These are phyloP conservation scores for Trichoderma sp. DNA, from an alignment of 2,329 filamentous ascomycete species.

Conservation along the genomic window DNA sequence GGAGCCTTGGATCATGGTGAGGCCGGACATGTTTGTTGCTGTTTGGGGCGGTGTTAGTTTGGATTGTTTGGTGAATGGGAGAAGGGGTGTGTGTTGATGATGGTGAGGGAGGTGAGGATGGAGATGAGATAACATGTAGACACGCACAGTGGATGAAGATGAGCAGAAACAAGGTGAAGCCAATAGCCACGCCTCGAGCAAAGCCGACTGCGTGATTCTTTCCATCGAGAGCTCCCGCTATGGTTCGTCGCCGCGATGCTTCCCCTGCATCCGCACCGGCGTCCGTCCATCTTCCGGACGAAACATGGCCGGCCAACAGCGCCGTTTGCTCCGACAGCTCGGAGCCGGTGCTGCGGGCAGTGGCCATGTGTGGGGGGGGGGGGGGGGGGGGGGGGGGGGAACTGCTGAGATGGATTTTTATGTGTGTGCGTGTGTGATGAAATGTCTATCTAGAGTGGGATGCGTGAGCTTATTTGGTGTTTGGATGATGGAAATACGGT, in stretches of 20 bases:
- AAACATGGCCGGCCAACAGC: neutral
- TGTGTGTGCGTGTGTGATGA: neutral
- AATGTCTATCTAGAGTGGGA: neutral
- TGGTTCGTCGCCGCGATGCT: too few relatives aligned
- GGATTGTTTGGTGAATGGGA: too few relatives aligned
- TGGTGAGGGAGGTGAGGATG: neutral
- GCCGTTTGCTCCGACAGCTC: neutral
- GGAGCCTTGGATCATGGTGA: slow-evolving; percentile 74
- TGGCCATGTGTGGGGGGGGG: neutral
- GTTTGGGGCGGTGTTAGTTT: neutral
- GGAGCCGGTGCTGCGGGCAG: neutral
- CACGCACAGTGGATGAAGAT: slow-evolving; percentile 25
- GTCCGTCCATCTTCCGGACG: neutral
- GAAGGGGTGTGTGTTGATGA: too few relatives aligned
- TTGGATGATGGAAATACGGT: neutral
- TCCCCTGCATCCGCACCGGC: neutral
- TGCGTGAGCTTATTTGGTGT: neutral
- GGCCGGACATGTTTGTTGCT: slow-evolving; percentile 71
- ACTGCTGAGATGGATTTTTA: neutral
- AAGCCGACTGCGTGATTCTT: neutral
- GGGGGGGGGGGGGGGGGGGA: too few relatives aligned
- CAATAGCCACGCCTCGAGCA: neutral
- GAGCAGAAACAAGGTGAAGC: slow-evolving; percentile 26
- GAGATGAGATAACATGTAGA: neutral
- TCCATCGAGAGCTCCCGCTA: neutral